Evolutionary conservation across 1,284 basidiomycete genomes (phyloP), one percentile per base, ranked within the genome.

Genomic region (Apiotrichum gracile): DNA sequence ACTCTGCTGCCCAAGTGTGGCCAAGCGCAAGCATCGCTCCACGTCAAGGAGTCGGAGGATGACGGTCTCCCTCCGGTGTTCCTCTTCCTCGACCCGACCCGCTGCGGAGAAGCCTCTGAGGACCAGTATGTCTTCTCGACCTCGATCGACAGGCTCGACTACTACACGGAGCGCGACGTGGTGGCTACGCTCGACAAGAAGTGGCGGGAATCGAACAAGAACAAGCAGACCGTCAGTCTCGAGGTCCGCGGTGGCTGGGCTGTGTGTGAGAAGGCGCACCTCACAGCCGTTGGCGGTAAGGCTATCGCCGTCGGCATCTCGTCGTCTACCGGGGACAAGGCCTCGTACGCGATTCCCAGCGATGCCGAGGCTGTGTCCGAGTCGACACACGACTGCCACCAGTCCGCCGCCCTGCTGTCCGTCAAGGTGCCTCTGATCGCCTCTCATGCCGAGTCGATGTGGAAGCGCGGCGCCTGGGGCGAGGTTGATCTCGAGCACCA

Each of bases 401-500:
- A 81, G 61, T 88, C 91, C 0, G 82, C 82, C 47, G 88, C 89
- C 0, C 75, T 94, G 3, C 79, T 94, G n/a, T 81, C 85, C 37
- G 88, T 86, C 65, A 79, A 77, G 4, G 84, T 89, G 34, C 82
- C 86, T 31, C 79, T 92, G 33, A 78, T 73, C 52, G 59, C 78
- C 16, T 78, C 80, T 21, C 80, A 85, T 63, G 82, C 84, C 12
- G 85, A 87, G 45, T 62, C 79, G 3, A 87, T 91, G 67, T 96
- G 91, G 91, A 82, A 85, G 4, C 77, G 78, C 34, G 82, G 80
- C 10, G 31, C 16, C 17, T 94, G 89, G 89, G 77, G 76, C 29
- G 86, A 91, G 64, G 82, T 96, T 29, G 89, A 93, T 69, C 85
- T 88, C 60, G 79, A 89, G 9, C 85, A 91, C 65, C 87, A 93